Base-by-base conservation (phyloP, 306 rosid species). In the Hippophae rhamnoides region DNA sequence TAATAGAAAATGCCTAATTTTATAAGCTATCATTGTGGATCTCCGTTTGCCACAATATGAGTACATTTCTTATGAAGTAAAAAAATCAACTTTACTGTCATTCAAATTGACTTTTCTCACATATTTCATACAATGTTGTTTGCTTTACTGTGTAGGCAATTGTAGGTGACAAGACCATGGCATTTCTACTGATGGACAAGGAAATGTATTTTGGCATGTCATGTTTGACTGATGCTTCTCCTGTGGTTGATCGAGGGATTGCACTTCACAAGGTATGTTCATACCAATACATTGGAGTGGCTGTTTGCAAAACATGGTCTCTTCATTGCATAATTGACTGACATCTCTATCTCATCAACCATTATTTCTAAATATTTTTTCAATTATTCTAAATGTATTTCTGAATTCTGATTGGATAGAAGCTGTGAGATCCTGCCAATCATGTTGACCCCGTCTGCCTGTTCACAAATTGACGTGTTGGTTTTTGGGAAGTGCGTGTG, bases 151-250 rank as follows among this genome's bases (percentile, higher is more conserved):
- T 72, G 72, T 79, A 90, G 98, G 72, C 98, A 63, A 87, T 90
- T 74, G 98, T 90, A 68, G 98, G 96, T 56, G 98, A 90, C 78
- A 87, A 85, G 83, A 85, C 96, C 50, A 57, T 90, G 65, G 89
- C 95, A 26, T 90, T 90, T 74, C 41, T 79, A 13, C 78, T 87
- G 60, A 90, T 90, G 89, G 96, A 87, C 61, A 69, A 74, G 71
- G 98, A 90, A 76, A 90, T 90, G 83, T 90, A 90, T 80, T 81
- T 92, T 62, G 85, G 92, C 80, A 90, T 90, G 98, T 87, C 98
- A 76, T 83, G 82, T 71, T 82, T 90, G 82, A 68, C 62, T 5
- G 82, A 83, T 52, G 82, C 92, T 65, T 76, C 96, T 72, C 86
- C 89, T 58, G 53, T 80, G 8, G 50, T 87, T 57, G 98, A 87